Percentiles rank a stretch among this genome's conserved stretches.
Evolutionary conservation across 345 rosid species (phyloP).

Genomic region (Euphorbia peplus): DNA sequence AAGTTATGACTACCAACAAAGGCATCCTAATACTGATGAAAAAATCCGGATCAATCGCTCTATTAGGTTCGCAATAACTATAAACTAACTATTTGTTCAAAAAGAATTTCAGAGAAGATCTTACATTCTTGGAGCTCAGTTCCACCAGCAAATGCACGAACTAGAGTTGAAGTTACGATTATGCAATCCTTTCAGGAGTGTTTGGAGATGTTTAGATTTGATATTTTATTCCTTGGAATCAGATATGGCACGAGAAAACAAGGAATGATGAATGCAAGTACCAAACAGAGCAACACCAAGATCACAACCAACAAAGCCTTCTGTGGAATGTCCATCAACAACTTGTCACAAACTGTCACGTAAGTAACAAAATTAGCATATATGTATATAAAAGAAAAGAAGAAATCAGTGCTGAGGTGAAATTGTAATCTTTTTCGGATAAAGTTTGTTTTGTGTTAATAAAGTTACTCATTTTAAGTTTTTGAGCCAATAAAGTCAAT

Average conservation of each 20-base stretch:
- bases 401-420: not conserved
- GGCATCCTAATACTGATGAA: not conserved
- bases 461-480: no score
- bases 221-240: conserved; percentile 28
- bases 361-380: not conserved
- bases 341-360: conserved; percentile 74
- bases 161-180: not conserved
- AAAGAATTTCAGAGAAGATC: not conserved
- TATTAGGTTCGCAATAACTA: not conserved
- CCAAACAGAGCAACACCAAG: conserved; percentile 46
- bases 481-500: no score
- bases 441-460: no score
- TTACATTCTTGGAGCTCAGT: not conserved
- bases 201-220: conserved; percentile 30
- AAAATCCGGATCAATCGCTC: not conserved
- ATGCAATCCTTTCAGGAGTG: conserved; percentile 28
- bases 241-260: conserved; percentile 50
- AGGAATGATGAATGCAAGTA: conserved; percentile 36
- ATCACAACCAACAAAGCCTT: conserved; percentile 65
- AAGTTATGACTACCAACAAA: not conserved
- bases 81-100: not conserved
- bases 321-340: conserved; percentile 63
- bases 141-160: not conserved
- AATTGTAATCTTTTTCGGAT: not conserved
- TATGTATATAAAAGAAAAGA: not conserved